These are phyloP conservation scores for Xylariaceae sp. DNA, from an alignment of 2,329 filamentous ascomycete genomes.

Conservation along the genomic window DNA sequence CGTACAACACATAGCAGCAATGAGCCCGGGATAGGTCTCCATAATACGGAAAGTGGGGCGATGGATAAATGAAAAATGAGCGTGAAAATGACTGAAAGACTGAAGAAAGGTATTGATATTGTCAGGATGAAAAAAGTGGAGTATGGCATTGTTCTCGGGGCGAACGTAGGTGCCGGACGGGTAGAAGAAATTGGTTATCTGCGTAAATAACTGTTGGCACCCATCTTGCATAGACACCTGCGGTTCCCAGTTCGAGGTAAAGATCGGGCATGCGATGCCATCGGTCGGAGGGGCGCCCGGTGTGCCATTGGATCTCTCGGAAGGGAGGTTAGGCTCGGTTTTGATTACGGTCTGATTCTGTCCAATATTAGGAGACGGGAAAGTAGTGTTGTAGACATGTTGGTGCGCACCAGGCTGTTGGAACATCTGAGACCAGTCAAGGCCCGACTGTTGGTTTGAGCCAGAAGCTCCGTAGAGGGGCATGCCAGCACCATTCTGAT, in stretches of 20 bases:
- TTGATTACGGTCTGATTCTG: constrained; percentile 66
- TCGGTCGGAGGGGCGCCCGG: constrained; percentile 41
- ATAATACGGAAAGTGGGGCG: constrained; percentile 64
- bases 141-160: constrained; percentile 49
- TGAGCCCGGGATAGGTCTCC: constrained; percentile 60
- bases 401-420: constrained; percentile 58
- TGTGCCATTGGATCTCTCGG: constrained; percentile 44
- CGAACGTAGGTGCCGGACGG: constrained; percentile 52
- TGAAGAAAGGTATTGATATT: constrained; percentile 67
- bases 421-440: constrained; percentile 78
- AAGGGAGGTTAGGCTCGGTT: constrained; percentile 55
- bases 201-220: constrained; percentile 50
- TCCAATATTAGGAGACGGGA: constrained; percentile 58
- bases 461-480: constrained; percentile 57
- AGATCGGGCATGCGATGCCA: constrained; percentile 37
- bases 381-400: constrained; percentile 56
- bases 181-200: constrained; percentile 53
- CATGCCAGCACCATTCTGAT: constrained; percentile 57
- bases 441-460: constrained; percentile 55
- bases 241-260: constrained; percentile 45
- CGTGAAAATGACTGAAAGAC: constrained; percentile 66
- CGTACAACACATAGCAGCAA: constrained; percentile 65
- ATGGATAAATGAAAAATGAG: constrained; percentile 69
- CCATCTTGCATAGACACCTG: constrained; percentile 45
- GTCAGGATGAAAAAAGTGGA: constrained; percentile 59